A percentile compares a stretch with the other conserved stretches of the same genome.
These are phyloP conservation scores for Letharia columbiana DNA, from an alignment of 495 filamentous ascomycete genomes.

Conservation along the genomic window DNA sequence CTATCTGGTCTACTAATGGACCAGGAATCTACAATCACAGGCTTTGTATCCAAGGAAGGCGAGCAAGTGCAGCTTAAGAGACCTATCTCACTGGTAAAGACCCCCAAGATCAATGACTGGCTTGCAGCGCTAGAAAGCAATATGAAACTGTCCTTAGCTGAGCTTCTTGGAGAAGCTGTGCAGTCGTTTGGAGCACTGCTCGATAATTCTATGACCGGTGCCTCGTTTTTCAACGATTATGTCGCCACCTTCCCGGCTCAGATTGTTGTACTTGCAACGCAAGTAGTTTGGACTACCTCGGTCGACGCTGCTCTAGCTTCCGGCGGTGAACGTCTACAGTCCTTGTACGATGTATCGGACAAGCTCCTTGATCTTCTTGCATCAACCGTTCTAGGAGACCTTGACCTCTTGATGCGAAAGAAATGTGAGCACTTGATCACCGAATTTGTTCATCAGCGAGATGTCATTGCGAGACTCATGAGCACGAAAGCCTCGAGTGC, in stretches of 20 bases:
- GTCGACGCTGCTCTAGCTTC: slow-evolving; percentile 66
- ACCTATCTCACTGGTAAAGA: slow-evolving; percentile 84
- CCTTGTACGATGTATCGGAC: slow-evolving; percentile 66
- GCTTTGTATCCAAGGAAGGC: slow-evolving; percentile 91
- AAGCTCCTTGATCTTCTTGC: slow-evolving; percentile 76
- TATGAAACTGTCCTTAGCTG: slow-evolving; percentile 90
- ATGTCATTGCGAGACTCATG: slow-evolving; percentile 76
- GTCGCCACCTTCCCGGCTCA: slow-evolving; percentile 79
- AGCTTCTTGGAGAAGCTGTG: slow-evolving; percentile 78
- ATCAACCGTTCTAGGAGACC: slow-evolving; percentile 78
- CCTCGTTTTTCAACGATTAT: slow-evolving; percentile 60
- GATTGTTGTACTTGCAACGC: slow-evolving; percentile 91
- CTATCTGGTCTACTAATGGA: slow-evolving; percentile 84
- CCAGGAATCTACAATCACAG: slow-evolving; percentile 77
- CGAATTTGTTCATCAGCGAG: slow-evolving; percentile 94
- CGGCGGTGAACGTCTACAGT: slow-evolving; percentile 56
- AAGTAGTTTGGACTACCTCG: slow-evolving; percentile 82
- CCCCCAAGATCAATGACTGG: slow-evolving; percentile 97
- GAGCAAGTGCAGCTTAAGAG: slow-evolving; percentile 82
- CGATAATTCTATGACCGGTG: slow-evolving; percentile 54
- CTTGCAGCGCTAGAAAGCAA: slow-evolving; percentile 78
- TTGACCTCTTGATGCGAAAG: slow-evolving; percentile 78
- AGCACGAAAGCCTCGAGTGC: slow-evolving; percentile 64
- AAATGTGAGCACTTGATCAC: slow-evolving; percentile 99
- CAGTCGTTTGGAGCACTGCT: slow-evolving; percentile 57